phyloP scores from a whole-genome alignment of 75 land plant genomes.

The Selaginella tamariscina region DNA sequence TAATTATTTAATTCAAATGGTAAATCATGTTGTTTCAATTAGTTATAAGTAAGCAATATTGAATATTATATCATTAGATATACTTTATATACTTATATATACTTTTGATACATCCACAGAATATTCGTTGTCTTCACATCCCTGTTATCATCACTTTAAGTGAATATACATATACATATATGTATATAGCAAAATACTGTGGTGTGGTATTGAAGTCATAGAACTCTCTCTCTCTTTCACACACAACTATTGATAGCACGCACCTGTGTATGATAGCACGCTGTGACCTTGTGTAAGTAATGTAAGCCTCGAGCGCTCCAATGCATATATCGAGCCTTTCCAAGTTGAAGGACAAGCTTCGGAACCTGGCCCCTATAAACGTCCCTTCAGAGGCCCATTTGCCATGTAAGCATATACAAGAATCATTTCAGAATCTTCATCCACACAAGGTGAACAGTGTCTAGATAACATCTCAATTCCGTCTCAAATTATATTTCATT shows the following conservation, averaged over 20 bases:
- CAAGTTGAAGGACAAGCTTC: background rate
- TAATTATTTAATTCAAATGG: no score
- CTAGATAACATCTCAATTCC: constrained; percentile 67
- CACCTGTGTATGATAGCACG: constrained; percentile 59
- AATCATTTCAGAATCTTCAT: constrained; percentile 20
- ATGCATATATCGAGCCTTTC: constrained; percentile 81
- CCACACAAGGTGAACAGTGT: constrained; percentile 55
- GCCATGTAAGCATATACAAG: constrained; percentile 17
- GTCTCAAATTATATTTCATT: constrained; percentile 52
- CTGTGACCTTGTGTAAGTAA: constrained; percentile 76
- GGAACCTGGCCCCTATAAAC: background rate
- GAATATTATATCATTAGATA: no score
- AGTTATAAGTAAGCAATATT: no score
- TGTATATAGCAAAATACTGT: background rate
- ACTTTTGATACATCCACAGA: no score
- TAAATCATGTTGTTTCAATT: no score
- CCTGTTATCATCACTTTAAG: no score
- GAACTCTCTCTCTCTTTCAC: no score
- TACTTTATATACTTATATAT: no score
- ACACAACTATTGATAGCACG: no score
- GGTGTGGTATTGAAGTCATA: no score
- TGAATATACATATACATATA: background rate
- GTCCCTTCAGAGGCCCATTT: constrained; percentile 15
- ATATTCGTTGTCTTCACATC: constrained; percentile 1
- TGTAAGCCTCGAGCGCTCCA: constrained; percentile 81